A percentile compares a stretch with the other conserved stretches of the same genome.
Evolutionary conservation across 139 green algal genomes (phyloP).

Genomic region (Coelastrella sp.): DNA sequence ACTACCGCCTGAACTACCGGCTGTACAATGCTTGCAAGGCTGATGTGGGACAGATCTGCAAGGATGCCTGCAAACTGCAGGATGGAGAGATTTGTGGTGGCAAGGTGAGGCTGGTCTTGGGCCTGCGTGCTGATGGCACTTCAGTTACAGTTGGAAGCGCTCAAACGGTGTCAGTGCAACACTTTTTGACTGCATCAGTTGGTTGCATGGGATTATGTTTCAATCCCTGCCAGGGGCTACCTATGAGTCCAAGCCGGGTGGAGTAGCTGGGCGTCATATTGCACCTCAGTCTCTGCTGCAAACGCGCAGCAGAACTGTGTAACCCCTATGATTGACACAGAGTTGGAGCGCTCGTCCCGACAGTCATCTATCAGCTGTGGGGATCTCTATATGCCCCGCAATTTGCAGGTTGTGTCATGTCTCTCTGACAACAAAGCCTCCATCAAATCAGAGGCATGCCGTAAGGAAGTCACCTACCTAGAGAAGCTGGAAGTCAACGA

Average conservation of each 20-base stretch:
- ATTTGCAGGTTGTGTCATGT: slow-evolving; percentile 75
- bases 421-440: slow-evolving; percentile 81
- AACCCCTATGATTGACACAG: no score
- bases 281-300: no score
- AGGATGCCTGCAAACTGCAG: slow-evolving; percentile 62
- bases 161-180: no score
- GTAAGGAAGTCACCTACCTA: slow-evolving; percentile 82
- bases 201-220: no score
- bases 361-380: no score
- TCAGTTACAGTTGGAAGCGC: neutral
- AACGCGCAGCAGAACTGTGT: no score
- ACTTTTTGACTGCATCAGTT: no score
- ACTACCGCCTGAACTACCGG: slow-evolving; percentile 92
- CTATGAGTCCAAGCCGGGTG: no score
- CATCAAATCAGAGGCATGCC: slow-evolving; percentile 76
- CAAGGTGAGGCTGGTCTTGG: slow-evolving; percentile 59
- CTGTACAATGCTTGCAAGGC: slow-evolving; percentile 76
- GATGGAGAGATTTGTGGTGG: slow-evolving; percentile 72
- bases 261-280: no score
- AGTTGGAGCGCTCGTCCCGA: no score
- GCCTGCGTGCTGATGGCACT: neutral
- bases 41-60: slow-evolving; percentile 80
- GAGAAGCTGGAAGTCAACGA: slow-evolving; percentile 82
- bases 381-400: no score
- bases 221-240: no score